Conservation (phyloP, 306 rosid genomes). For the Vigna angularis region DNA sequence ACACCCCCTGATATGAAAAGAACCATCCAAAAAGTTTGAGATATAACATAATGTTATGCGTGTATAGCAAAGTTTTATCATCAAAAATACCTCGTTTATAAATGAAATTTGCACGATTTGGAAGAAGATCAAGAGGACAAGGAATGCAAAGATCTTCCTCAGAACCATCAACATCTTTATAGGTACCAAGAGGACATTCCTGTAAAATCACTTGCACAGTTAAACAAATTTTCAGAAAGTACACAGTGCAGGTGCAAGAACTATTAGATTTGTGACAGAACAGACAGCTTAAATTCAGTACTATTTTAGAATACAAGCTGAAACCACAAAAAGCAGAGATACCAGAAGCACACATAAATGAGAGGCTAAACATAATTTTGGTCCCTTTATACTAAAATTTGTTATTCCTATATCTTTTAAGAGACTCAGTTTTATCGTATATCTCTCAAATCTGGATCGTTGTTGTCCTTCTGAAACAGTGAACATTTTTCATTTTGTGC, state of each 20-base stretch:
- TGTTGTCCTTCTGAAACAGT: no score
- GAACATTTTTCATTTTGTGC: no score
- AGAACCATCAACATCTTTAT: conserved; percentile 87
- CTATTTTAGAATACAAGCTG: background rate
- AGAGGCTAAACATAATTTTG: background rate
- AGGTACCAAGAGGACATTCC: conserved; percentile 98
- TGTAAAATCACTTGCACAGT: conserved; percentile 50
- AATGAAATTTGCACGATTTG: conserved; percentile 89
- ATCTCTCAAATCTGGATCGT: no score
- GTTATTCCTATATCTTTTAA: no score
- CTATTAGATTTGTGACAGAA: conserved; percentile 25
- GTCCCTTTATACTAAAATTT: no score
- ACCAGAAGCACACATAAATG: background rate
- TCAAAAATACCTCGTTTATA: conserved; percentile 78
- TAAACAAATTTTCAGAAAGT: conserved; percentile 40
- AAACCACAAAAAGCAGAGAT: conserved; percentile 10
- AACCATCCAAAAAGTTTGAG: conserved; percentile 36
- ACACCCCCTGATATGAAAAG: conserved; percentile 78
- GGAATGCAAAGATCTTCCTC: conserved; percentile 80
- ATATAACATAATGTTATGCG: conserved; percentile 37
- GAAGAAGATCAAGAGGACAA: conserved; percentile 92
- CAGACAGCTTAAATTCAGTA: conserved; percentile 19
- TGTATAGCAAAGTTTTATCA: conserved; percentile 30
- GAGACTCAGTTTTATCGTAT: no score
- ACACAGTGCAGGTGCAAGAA: conserved; percentile 36